Percentiles rank a stretch among this genome's conserved stretches.
phyloP scores from a whole-genome alignment of 169 alveolate genomes.

The Plasmodium sp. region DNA sequence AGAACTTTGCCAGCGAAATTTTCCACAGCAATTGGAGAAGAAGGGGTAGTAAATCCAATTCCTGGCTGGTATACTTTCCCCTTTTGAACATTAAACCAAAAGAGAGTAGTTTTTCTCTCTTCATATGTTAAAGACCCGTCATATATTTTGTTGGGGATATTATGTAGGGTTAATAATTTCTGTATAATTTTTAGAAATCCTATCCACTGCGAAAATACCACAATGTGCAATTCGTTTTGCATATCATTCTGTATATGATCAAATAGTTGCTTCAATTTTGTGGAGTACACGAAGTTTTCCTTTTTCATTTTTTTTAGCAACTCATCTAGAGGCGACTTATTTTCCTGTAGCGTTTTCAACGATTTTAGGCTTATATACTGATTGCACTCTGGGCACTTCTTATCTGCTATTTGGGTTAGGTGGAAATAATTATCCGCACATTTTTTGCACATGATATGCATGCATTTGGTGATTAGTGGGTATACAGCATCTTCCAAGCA shows the following conservation, averaged over 20 bases:
- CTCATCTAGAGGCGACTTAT: slow-evolving; percentile 57
- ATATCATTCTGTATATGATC: slow-evolving; percentile 70
- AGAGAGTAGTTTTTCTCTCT: slow-evolving; percentile 34
- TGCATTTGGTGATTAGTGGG: slow-evolving; percentile 64
- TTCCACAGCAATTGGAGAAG: slow-evolving; percentile 44
- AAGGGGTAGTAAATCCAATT: slow-evolving; percentile 25
- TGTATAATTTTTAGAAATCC: slow-evolving; percentile 66
- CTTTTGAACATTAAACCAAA: slow-evolving; percentile 71
- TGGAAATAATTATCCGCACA: slow-evolving; percentile 69
- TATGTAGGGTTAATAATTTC: slow-evolving; percentile 44
- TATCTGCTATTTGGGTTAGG: slow-evolving; percentile 67
- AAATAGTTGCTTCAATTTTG: slow-evolving; percentile 61
- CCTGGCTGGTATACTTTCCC: slow-evolving; percentile 70
- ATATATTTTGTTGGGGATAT: slow-evolving; percentile 64
- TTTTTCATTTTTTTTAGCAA: slow-evolving; percentile 68
- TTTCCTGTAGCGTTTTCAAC: slow-evolving; percentile 57
- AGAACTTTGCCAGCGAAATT: slow-evolving; percentile 79
- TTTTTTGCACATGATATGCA: slow-evolving; percentile 72
- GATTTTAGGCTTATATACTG: slow-evolving; percentile 62
- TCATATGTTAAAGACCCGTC: slow-evolving; percentile 66
- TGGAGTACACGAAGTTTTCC: slow-evolving; percentile 61
- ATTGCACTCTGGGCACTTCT: slow-evolving; percentile 54
- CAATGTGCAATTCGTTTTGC: slow-evolving; percentile 60
- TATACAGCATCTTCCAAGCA: slow-evolving; percentile 59
- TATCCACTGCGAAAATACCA: slow-evolving; percentile 76